Percentiles rank a stretch among this genome's conserved stretches.
Evolutionary conservation across 805 yeast genomes (phyloP).

Genomic region (Starmerella asiatica): DNA sequence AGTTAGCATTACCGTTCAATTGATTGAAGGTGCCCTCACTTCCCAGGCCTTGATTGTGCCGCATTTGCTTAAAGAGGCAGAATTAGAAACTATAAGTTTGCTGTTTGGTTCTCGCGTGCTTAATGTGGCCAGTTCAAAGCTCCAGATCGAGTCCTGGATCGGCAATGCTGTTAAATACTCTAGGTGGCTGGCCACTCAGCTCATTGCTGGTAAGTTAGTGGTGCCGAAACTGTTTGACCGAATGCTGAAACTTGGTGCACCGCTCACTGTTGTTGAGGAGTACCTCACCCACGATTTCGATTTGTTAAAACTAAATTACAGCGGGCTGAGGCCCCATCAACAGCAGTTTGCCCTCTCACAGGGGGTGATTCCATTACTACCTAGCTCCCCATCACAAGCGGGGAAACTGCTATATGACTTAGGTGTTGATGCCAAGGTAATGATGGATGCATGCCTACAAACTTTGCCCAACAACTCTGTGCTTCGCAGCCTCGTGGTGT

Average conservation of each 20-base stretch:
- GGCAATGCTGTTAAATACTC: slow-evolving; percentile 15
- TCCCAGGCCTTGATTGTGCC: background rate
- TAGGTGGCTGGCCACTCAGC: slow-evolving; percentile 19
- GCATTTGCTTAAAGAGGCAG: background rate
- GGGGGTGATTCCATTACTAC: slow-evolving; percentile 8
- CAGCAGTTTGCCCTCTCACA: slow-evolving; percentile 13
- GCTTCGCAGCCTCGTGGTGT: slow-evolving; percentile 19
- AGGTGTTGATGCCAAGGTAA: slow-evolving; percentile 1
- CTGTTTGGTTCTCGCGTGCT: slow-evolving; percentile 16
- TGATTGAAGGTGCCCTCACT: slow-evolving; percentile 4
- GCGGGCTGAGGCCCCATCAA: slow-evolving; percentile 11
- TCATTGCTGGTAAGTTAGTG: slow-evolving; percentile 1
- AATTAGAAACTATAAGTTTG: background rate
- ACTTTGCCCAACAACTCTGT: slow-evolving; percentile 3
- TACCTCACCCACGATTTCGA: slow-evolving; percentile 5
- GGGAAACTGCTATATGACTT: slow-evolving; percentile 15
- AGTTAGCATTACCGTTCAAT: background rate
- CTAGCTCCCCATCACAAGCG: slow-evolving; percentile 4
- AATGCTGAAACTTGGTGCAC: slow-evolving; percentile 20
- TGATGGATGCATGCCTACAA: slow-evolving; percentile 5
- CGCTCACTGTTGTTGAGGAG: slow-evolving; percentile 8
- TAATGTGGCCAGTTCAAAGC: slow-evolving; percentile 1
- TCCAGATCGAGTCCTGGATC: slow-evolving; percentile 11
- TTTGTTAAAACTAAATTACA: slow-evolving; percentile 2
- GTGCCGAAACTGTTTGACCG: slow-evolving; percentile 17